Percentiles rank a stretch among this genome's conserved stretches.
phyloP scores from a whole-genome alignment of 768 basidiomycete species.

The Suillus cothurnatus region DNA sequence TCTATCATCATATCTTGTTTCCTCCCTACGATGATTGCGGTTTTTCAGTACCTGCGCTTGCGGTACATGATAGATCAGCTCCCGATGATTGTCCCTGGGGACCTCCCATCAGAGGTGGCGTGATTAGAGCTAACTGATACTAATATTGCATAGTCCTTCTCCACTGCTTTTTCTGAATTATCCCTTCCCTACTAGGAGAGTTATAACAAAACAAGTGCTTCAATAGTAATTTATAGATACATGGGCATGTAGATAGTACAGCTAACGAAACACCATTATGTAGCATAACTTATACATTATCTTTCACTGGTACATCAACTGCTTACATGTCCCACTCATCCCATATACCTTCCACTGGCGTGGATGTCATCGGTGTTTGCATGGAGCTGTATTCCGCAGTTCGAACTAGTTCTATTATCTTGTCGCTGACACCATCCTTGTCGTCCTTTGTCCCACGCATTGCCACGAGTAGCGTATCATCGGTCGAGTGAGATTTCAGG shows the following conservation, averaged over 20 bases:
- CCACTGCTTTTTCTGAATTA: background rate
- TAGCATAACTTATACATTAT: slow-evolving; percentile 18
- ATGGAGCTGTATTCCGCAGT: slow-evolving; percentile 56
- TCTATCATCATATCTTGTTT: slow-evolving; percentile 24
- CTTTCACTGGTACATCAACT: background rate
- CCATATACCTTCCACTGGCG: slow-evolving; percentile 44
- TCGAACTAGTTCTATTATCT: slow-evolving; percentile 67
- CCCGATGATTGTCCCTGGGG: background rate
- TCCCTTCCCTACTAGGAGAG: background rate
- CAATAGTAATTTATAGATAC: slow-evolving; percentile 6
- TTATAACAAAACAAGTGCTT: background rate
- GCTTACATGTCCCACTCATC: slow-evolving; percentile 74
- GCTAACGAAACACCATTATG: slow-evolving; percentile 9
- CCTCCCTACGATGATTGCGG: slow-evolving; percentile 20
- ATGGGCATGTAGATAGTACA: slow-evolving; percentile 11
- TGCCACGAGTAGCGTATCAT: slow-evolving; percentile 59
- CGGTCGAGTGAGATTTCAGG: slow-evolving; percentile 19
- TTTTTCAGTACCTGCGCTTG: slow-evolving; percentile 1
- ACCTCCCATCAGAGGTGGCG: background rate
- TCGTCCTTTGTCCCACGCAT: slow-evolving; percentile 66
- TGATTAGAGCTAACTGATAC: background rate
- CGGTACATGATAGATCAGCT: slow-evolving; percentile 1
- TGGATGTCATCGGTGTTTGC: slow-evolving; percentile 34
- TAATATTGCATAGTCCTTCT: background rate
- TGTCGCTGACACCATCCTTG: slow-evolving; percentile 57